Evolutionary conservation across 108 stramenopile genomes (phyloP).

Genomic region (Mayamaea pseudoterrestris): DNA sequence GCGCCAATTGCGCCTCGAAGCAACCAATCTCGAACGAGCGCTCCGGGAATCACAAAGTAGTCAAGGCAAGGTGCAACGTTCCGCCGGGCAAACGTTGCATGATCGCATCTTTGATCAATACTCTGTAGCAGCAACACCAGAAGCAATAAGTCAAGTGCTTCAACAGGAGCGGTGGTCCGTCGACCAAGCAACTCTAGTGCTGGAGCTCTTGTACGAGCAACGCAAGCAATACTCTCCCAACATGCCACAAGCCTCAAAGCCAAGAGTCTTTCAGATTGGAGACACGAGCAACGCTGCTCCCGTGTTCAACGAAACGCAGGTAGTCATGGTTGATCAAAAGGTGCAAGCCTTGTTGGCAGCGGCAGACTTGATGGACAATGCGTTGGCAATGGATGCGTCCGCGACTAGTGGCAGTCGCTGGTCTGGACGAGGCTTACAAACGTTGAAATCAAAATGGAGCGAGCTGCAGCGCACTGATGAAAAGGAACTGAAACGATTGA

Average conservation of each 20-base stretch:
- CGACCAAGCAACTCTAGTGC: conserved; percentile 24
- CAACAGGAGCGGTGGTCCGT: conserved; percentile 17
- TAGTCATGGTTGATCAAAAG: conserved; percentile 9
- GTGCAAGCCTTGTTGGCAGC: conserved; percentile 30
- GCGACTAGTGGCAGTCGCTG: conserved; percentile 4
- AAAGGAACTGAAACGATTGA: conserved; percentile 8
- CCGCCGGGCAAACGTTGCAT: too few species aligned
- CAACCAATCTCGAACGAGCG: too few species aligned
- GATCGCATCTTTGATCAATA: too few species aligned
- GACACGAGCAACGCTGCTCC: conserved; percentile 5
- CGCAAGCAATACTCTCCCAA: conserved; percentile 10
- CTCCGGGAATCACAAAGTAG: too few species aligned
- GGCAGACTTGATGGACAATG: conserved; percentile 10
- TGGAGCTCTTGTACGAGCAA: conserved; percentile 41
- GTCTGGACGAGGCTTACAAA: conserved; percentile 17
- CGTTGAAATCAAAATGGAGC: conserved; percentile 10
- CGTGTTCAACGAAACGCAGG: conserved; percentile 6
- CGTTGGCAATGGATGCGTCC: conserved; percentile 4
- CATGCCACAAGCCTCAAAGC: conserved; percentile 8
- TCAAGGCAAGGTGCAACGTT: too few species aligned
- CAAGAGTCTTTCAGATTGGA: conserved; percentile 20
- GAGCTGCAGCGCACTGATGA: conserved; percentile 19
- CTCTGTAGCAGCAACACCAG: too few species aligned
- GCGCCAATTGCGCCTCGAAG: too few species aligned
- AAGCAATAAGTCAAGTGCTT: conserved; percentile 20